Evolutionary conservation across 139 green algal species (phyloP), one percentile per base, ranked within the genome.

Genomic region (Chlamydomonas sp.): DNA sequence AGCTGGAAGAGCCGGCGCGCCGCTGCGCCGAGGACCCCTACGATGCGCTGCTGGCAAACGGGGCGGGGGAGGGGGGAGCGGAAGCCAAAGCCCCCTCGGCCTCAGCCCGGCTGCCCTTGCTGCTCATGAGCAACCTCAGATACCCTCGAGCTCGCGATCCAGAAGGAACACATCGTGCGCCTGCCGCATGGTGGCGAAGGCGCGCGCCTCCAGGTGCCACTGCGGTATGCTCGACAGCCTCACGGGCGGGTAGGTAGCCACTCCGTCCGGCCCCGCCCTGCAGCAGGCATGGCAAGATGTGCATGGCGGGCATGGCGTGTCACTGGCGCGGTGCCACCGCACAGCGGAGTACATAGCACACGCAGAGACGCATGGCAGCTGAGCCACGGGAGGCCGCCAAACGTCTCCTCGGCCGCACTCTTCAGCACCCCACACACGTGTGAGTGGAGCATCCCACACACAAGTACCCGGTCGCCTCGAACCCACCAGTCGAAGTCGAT

Each of bases 401-500:
- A 49, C 31, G 31, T 49, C 31, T 49, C 31, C 31, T 49, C 31
- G 31, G 31, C 31, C 31, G 31, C 31, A 49, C 31, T 49, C 31
- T 49, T 72, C 67, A 72, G 67, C 1, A 72, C 12, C 67, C 17
- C 12, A 15, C 67, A 5, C 12, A 12, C 17, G 67, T 72, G 67
- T 12, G 12, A 5, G 67, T 72, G 67, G 67, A 77, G 10, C 71
- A 5, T 10, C 20, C 20, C 71, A 77, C 71, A 5, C 71, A 58
- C 20, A 59, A 20, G 20, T 59, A 58, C 71, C 6, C 20, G 8
- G 20, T 77, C 12, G 20, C 6, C 6, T 77, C 20, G 20, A 58
- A 72, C 67, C 20, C 12, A 78, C 73, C 73, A 78, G 73, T 78
- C 73, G 17, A 78, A 78, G 73, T 78, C 73, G 73, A 78, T 17